Base-by-base conservation (phyloP, 2,329 filamentous ascomycete genomes). In the Epichloe gansuensis region DNA sequence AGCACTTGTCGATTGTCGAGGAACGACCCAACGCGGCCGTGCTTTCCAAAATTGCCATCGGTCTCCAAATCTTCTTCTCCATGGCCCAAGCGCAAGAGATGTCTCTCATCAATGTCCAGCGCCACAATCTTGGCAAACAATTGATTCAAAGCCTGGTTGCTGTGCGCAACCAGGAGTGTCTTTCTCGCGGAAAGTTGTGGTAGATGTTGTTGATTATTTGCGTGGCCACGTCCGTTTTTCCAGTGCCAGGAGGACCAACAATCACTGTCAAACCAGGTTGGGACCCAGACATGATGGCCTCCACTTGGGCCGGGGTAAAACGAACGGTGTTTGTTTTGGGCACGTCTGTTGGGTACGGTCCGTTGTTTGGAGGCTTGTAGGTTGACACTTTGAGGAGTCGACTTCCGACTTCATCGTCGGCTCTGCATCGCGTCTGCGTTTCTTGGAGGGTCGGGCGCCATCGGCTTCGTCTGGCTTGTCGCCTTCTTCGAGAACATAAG, bases 191-290 rank as follows among this genome's bases (percentile, higher is more conserved):
- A 65, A 96, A 98, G 69, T 97, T 95, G 73, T 97, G 91, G 65
- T 98, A 98, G 60, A 98, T 86, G 67, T 97, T 96, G 73, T 88
- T 96, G 71, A 98, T 98, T 65, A 97, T 94, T 68, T 98, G 93
- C 4, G 91, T 96, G 47, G 90, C 91, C 51, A 98, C 93, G 69
- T 98, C 93, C n/a, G 93, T 98, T 74, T 98, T 98, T 57, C 94
- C 93, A 6, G 93, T 98, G 52, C 93, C 93, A 7, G 93, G 93
- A 51, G 93, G 93, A 1, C 93, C 93, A 56, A 98, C 88, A 60
- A 98, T 86, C 47, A 98, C 81, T 1, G 91, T 96, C 50, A 98
- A 76, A 21, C 94, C 93, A 38, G 93, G 91, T 62, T 98, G 94
- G 6, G 88, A 91, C 21, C 93, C 93, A 42, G 91, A 96, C 55